These are phyloP conservation scores for Piromyces finnis DNA, from an alignment of 192 early-diverging fungal species.

Conservation along the genomic window DNA sequence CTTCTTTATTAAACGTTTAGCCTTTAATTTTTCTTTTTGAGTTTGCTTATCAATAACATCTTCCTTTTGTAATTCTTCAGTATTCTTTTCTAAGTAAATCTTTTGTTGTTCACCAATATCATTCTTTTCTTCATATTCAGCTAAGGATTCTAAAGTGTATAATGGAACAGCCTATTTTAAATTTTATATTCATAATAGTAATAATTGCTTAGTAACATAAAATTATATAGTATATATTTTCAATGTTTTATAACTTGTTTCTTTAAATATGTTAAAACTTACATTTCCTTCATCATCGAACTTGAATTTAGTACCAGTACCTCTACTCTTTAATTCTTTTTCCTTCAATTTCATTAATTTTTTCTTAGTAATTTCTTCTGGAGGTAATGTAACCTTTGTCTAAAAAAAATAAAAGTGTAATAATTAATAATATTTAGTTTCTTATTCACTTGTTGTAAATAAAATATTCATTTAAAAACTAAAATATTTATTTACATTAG, in stretches of 20 bases:
- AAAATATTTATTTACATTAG: too few species aligned
- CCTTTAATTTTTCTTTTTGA: conserved; percentile 41
- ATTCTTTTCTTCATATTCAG: conserved; percentile 58
- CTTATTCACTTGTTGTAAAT: too few species aligned
- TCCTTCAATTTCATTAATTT: conserved; percentile 34
- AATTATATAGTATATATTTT: too few species aligned
- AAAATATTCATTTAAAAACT: too few species aligned
- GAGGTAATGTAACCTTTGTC: conserved; percentile 10
- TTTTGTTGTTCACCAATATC: conserved; percentile 39
- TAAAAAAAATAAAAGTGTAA: neutral
- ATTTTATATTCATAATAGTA: too few species aligned
- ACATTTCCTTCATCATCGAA: conserved; percentile 93
- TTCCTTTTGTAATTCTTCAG: conserved; percentile 44
- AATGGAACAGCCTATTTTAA: conserved; percentile 34
- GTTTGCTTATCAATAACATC: conserved; percentile 63
- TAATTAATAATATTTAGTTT: too few species aligned
- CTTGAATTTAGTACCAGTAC: conserved; percentile 51
- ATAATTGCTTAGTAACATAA: too few species aligned
- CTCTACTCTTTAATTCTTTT: conserved; percentile 53
- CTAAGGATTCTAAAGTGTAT: conserved; percentile 66
- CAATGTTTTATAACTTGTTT: too few species aligned
- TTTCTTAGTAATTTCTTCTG: conserved; percentile 9
- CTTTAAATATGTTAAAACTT: too few species aligned
- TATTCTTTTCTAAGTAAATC: conserved; percentile 52
- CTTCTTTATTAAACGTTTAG: conserved; percentile 55